Evolutionary conservation across 2,329 filamentous ascomycete genomes (phyloP).

Genomic region (Eurotiales sp.): DNA sequence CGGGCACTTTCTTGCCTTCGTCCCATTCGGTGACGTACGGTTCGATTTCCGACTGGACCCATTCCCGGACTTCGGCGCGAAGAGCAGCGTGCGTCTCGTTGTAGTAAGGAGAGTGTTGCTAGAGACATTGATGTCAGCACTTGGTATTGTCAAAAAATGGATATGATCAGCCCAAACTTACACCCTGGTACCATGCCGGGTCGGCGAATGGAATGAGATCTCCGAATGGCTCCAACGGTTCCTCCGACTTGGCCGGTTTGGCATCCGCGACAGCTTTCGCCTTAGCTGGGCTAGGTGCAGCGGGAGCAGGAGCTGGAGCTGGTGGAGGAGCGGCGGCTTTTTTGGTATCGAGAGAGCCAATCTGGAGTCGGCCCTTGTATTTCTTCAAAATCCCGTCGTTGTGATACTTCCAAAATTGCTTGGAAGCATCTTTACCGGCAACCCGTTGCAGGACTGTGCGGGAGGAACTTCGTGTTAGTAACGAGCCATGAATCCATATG

Average conservation of each 20-base stretch:
- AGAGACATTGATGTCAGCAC: slow-evolving; percentile 6
- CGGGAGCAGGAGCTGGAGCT: slow-evolving; percentile 47
- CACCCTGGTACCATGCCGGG: slow-evolving; percentile 90
- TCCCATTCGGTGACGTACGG: slow-evolving; percentile 95
- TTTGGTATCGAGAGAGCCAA: slow-evolving; percentile 81
- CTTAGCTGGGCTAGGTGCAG: slow-evolving; percentile 51
- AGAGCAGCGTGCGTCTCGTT: slow-evolving; percentile 91
- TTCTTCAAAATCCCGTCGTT: slow-evolving; percentile 60
- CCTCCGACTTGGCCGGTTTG: slow-evolving; percentile 53
- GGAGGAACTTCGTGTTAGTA: background rate
- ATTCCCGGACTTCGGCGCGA: slow-evolving; percentile 84
- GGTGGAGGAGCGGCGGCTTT: slow-evolving; percentile 56
- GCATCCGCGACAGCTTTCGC: slow-evolving; percentile 52
- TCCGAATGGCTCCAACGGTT: slow-evolving; percentile 79
- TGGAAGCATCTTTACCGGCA: slow-evolving; percentile 64
- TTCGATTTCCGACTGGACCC: slow-evolving; percentile 85
- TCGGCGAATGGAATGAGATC: slow-evolving; percentile 87
- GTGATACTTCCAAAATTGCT: slow-evolving; percentile 66
- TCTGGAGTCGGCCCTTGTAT: slow-evolving; percentile 56
- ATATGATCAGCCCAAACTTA: slow-evolving; percentile 51
- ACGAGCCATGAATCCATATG: background rate
- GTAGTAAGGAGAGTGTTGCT: slow-evolving; percentile 97
- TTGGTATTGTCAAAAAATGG: slow-evolving; percentile 8
- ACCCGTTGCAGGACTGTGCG: slow-evolving; percentile 58
- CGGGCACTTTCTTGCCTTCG: slow-evolving; percentile 84